These are phyloP conservation scores for Dryadomyces sulphureus DNA, from an alignment of 2,329 filamentous ascomycete genomes.

Conservation along the genomic window DNA sequence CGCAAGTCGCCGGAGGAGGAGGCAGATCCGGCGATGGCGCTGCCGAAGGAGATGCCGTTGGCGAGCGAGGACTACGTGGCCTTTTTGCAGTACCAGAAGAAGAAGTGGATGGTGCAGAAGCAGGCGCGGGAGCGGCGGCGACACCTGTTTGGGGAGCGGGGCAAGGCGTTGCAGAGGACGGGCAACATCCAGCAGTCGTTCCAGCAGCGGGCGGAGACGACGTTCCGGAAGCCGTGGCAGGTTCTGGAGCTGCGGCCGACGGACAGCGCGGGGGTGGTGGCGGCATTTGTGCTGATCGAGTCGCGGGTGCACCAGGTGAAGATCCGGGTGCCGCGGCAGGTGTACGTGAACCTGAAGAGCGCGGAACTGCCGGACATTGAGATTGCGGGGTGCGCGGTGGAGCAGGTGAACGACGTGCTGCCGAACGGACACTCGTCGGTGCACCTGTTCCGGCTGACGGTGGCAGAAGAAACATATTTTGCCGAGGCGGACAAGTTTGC, in stretches of 20 bases:
- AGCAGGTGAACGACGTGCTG: conserved; percentile 85
- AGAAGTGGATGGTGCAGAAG: conserved; percentile 98
- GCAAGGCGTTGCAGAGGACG: conserved; percentile 32
- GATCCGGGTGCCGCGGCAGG: conserved; percentile 72
- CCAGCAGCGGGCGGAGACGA: conserved; percentile 78
- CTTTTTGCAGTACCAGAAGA: conserved; percentile 89
- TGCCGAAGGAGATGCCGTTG: conserved; percentile 73
- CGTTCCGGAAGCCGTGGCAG: conserved; percentile 92
- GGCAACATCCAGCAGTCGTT: conserved; percentile 56
- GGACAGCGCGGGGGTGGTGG: conserved; percentile 72
- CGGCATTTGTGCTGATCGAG: conserved; percentile 83
- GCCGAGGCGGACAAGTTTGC: conserved; percentile 72
- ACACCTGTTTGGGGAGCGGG: conserved; percentile 83
- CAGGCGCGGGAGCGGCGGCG: conserved; percentile 72
- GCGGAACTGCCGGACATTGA: conserved; percentile 80
- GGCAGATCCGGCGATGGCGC: conserved; percentile 50
- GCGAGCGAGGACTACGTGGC: conserved; percentile 75
- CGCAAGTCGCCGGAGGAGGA: conserved; percentile 53
- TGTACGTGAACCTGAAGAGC: conserved; percentile 85
- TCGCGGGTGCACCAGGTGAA: conserved; percentile 80
- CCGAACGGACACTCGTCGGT: conserved; percentile 91
- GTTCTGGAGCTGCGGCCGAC: conserved; percentile 75
- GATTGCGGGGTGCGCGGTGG: conserved; percentile 70
- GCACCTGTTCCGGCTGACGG: conserved; percentile 85
- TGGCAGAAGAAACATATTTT: conserved; percentile 78